These are phyloP conservation scores for Multifurca ochricompacta DNA, from an alignment of 768 basidiomycete genomes.

Conservation along the genomic window DNA sequence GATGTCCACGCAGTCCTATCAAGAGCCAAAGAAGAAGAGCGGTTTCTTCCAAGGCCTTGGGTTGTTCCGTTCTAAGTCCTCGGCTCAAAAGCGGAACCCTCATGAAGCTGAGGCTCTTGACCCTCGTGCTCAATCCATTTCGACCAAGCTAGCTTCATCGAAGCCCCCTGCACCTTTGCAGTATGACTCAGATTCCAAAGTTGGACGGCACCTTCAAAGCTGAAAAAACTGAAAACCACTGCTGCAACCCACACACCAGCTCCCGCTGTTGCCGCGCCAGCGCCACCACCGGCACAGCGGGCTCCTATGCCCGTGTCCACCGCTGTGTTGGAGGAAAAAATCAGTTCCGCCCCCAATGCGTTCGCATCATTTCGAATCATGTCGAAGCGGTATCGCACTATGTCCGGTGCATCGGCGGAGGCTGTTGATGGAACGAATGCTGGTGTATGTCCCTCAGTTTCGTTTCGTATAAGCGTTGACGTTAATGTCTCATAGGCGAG, in stretches of 20 bases:
- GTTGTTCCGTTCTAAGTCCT: constrained; percentile 20
- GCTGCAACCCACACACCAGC: not conserved
- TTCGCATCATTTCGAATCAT: constrained; percentile 61
- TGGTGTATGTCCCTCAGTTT: constrained; percentile 43
- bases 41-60: constrained; percentile 20
- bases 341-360: constrained; percentile 37
- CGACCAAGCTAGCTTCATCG: constrained; percentile 6
- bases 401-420: constrained; percentile 70
- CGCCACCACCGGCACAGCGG: not conserved
- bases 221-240: constrained; percentile 1
- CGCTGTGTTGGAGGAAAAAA: constrained; percentile 18
- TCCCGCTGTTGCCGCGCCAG: not conserved
- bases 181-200: constrained; percentile 17
- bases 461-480: not conserved
- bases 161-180: not conserved
- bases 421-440: constrained; percentile 60
- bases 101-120: constrained; percentile 1
- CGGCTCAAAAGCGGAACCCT: constrained; percentile 14
- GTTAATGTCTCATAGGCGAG: constrained; percentile 39
- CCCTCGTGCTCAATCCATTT: not conserved
- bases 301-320: not conserved
- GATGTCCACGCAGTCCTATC: constrained; percentile 17
- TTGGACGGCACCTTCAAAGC: not conserved
- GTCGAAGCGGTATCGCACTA: constrained; percentile 52
- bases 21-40: constrained; percentile 20